These are phyloP conservation scores for Trametes cubensis DNA, from an alignment of 768 basidiomycete species.

Conservation along the genomic window DNA sequence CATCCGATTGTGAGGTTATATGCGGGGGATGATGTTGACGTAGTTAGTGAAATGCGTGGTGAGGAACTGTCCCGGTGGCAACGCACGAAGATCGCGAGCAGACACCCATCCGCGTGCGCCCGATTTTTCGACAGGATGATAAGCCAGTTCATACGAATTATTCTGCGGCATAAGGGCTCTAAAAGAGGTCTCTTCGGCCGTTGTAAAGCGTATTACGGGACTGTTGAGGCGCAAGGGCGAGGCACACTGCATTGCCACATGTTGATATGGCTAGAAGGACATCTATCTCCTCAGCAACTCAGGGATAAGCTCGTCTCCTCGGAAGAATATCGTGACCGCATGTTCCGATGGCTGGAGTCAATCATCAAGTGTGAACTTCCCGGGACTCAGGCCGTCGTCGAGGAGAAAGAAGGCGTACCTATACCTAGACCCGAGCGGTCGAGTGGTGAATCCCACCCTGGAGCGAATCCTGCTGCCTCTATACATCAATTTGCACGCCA, in stretches of 20 bases:
- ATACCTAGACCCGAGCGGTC: too few relatives aligned
- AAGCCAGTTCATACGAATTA: neutral
- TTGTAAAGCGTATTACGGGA: constrained; percentile 28
- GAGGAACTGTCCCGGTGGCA: too few relatives aligned
- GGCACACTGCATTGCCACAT: constrained; percentile 39
- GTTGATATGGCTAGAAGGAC: constrained; percentile 34
- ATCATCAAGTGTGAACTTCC: too few relatives aligned
- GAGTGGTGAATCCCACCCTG: too few relatives aligned
- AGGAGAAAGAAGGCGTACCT: too few relatives aligned
- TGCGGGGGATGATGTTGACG: neutral
- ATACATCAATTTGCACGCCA: too few relatives aligned
- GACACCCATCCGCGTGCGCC: neutral
- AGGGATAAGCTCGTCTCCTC: too few relatives aligned
- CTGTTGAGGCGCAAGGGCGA: constrained; percentile 33
- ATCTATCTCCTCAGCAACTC: neutral
- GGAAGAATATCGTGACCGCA: too few relatives aligned
- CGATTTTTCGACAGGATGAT: neutral
- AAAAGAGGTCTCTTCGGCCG: constrained; percentile 23
- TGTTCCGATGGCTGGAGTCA: too few relatives aligned
- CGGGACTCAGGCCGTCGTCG: too few relatives aligned
- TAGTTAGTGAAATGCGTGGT: neutral
- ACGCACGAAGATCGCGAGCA: too few relatives aligned
- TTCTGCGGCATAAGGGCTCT: neutral
- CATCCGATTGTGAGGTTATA: neutral
- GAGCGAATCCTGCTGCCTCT: too few relatives aligned